Percentiles rank a stretch among this genome's conserved stretches.
Evolutionary conservation across 495 filamentous ascomycete species (phyloP).

Genomic region (Daldinia loculata): DNA sequence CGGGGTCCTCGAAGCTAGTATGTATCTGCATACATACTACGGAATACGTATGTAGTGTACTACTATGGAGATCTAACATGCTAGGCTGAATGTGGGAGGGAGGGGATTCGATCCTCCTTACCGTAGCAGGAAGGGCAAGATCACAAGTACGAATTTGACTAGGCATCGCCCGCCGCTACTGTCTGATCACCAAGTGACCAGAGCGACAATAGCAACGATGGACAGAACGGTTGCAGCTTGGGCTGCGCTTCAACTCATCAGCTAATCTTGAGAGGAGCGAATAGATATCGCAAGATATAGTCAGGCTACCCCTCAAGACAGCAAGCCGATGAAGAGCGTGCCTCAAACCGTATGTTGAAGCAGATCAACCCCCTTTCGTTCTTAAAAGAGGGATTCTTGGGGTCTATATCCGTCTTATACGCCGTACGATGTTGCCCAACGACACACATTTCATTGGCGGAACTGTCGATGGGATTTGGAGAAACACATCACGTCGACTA

Average conservation of each 20-base stretch:
- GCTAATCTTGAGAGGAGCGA: slow-evolving; percentile 10
- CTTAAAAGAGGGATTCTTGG: slow-evolving; percentile 17
- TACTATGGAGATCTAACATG: slow-evolving; percentile 23
- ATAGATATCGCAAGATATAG: slow-evolving; percentile 27
- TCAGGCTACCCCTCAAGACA: slow-evolving; percentile 35
- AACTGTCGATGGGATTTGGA: slow-evolving; percentile 17
- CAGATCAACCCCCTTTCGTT: slow-evolving; percentile 31
- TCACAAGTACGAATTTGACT: slow-evolving; percentile 9
- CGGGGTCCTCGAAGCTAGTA: slow-evolving; percentile 35
- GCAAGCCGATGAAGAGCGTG: slow-evolving; percentile 26
- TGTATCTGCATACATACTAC: slow-evolving; percentile 16
- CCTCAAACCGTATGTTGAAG: slow-evolving; percentile 20
- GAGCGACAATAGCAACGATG: slow-evolving; percentile 32
- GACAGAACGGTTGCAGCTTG: slow-evolving; percentile 12
- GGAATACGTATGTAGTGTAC: too few relatives aligned
- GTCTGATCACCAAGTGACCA: slow-evolving; percentile 31
- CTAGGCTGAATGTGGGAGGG: slow-evolving; percentile 7
- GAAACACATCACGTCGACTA: slow-evolving; percentile 23
- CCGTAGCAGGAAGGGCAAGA: slow-evolving; percentile 17
- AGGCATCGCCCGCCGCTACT: slow-evolving; percentile 19
- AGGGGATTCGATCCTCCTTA: slow-evolving; percentile 26
- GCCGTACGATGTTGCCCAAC: slow-evolving; percentile 20
- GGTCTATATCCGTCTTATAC: slow-evolving; percentile 23
- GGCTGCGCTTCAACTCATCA: slow-evolving; percentile 26
- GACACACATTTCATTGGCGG: slow-evolving; percentile 19